These are phyloP conservation scores for Calonectria crousiana DNA, from an alignment of 2,329 filamentous ascomycete genomes.

Conservation along the genomic window DNA sequence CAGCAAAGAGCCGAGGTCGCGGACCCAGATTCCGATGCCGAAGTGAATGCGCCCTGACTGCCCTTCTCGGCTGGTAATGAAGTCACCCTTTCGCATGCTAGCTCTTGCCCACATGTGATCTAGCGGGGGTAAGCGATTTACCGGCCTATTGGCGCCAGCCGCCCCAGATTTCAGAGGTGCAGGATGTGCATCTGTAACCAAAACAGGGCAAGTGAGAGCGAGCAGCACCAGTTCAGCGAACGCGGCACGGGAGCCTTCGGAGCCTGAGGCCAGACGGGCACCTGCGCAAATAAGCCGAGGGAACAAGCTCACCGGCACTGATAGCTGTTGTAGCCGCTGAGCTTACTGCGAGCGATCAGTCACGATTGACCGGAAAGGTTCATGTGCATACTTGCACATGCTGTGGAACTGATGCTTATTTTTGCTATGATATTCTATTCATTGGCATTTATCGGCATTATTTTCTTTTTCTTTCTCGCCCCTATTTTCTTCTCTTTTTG, in stretches of 20 bases:
- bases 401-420: neutral
- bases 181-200: neutral
- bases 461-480: neutral
- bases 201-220: constrained; percentile 20
- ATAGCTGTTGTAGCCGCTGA: neutral
- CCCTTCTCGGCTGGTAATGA: constrained; percentile 22
- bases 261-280: neutral
- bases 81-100: neutral
- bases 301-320: neutral
- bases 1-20: constrained; percentile 31
- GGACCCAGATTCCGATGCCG: constrained; percentile 26
- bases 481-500: neutral
- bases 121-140: constrained; percentile 24
- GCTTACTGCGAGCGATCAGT: neutral
- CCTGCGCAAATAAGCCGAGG: neutral
- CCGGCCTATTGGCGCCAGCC: constrained; percentile 8
- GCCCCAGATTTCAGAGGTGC: constrained; percentile 18
- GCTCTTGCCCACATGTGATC: constrained; percentile 24
- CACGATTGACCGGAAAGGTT: neutral
- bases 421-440: neutral
- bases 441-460: too few species aligned
- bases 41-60: constrained; percentile 21
- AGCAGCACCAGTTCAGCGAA: neutral
- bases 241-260: neutral
- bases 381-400: neutral